Conservation (phyloP, 202 grass and related monocot genomes). For the Alloteropsis angusta region DNA sequence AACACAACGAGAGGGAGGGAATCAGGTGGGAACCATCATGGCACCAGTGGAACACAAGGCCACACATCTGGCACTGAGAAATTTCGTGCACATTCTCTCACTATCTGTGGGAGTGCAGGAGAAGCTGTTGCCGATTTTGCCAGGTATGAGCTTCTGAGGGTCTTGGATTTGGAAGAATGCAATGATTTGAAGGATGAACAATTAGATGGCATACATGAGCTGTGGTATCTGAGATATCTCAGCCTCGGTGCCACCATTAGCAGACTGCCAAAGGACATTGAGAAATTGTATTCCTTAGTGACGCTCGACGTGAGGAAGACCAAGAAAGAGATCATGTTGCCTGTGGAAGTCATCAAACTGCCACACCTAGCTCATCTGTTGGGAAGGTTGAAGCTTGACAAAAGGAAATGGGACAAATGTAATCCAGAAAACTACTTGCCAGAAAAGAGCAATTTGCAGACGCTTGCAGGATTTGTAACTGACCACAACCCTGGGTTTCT, state of each 20-base stretch:
- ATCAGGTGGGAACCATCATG: too few species aligned
- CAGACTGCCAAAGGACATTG: not conserved
- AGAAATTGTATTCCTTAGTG: not conserved
- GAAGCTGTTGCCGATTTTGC: not conserved
- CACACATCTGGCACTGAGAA: too few species aligned
- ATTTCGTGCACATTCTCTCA: conserved; percentile 16
- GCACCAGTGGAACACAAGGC: too few species aligned
- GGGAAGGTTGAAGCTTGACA: conserved; percentile 5
- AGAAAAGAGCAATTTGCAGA: not conserved
- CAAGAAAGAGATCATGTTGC: not conserved
- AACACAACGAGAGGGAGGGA: not conserved
- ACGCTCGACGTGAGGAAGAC: not conserved
- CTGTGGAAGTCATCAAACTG: not conserved
- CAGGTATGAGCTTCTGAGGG: not conserved
- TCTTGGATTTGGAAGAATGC: conserved; percentile 21
- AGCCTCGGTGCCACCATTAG: not conserved
- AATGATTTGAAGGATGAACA: not conserved
- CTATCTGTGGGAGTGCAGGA: not conserved
- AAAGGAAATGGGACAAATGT: not conserved
- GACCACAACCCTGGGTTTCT: not conserved
- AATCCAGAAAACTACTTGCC: not conserved
- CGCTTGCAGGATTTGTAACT: not conserved
- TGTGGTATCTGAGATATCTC: conserved; percentile 12
- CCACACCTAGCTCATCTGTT: not conserved
- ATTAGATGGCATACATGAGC: not conserved